Evolutionary conservation across 306 rosid species (phyloP).

Genomic region (Citrullus mucosospermus): DNA sequence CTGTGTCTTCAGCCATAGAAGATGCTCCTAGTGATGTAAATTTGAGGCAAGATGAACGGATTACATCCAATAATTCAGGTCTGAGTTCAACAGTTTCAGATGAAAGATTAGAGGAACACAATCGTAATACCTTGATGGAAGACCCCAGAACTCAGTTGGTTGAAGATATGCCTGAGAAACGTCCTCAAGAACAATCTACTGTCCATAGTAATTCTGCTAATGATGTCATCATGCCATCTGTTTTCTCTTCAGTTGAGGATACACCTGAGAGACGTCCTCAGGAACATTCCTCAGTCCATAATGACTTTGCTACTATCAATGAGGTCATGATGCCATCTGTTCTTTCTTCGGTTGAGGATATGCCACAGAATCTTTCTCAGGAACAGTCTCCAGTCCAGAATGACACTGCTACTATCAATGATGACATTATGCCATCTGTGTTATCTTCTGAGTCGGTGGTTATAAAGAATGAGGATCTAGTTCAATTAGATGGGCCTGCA

Average conservation of each 20-base stretch:
- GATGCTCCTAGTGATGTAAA: background rate
- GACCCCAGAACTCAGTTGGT: constrained; percentile 4
- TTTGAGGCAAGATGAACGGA: background rate
- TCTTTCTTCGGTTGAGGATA: background rate
- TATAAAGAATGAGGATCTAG: background rate
- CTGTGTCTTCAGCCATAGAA: background rate
- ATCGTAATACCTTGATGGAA: background rate
- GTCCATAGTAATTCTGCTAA: background rate
- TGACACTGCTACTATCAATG: background rate
- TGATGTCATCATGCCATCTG: background rate
- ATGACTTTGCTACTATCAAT: background rate
- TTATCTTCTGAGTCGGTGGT: background rate
- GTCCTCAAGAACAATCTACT: background rate
- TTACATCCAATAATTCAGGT: background rate
- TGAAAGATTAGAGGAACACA: background rate
- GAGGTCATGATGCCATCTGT: background rate
- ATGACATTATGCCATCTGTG: background rate
- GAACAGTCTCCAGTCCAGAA: background rate
- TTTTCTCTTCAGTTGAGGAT: background rate
- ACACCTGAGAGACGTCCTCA: background rate
- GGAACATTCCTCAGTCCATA: background rate
- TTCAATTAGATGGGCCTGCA: background rate
- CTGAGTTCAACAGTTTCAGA: background rate
- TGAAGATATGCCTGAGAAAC: background rate
- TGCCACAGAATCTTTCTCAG: background rate